phyloP scores from a whole-genome alignment of 495 filamentous ascomycete species.

The Aspergillus funiculosus region DNA sequence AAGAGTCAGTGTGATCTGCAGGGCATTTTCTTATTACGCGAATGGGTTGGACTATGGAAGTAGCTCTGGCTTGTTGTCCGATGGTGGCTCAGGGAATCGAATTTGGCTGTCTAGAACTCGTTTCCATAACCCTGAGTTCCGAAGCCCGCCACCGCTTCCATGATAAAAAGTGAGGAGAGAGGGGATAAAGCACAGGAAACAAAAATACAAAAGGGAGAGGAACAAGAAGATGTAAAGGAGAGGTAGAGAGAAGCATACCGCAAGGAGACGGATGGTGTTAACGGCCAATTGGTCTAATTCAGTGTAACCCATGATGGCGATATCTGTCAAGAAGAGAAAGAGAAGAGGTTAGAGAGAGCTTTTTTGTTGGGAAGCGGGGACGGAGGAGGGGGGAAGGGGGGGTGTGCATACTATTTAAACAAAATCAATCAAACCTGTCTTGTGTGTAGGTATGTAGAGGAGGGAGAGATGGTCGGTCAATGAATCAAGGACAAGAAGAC shows the following conservation, averaged over 20 bases:
- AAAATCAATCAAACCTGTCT: slow-evolving; percentile 10
- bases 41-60: background rate
- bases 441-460: slow-evolving; percentile 3
- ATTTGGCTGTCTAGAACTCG: background rate
- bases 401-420: slow-evolving; percentile 12
- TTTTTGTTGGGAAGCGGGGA: background rate
- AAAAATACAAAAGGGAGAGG: slow-evolving; percentile 11
- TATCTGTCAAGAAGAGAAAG: slow-evolving; percentile 22
- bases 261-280: slow-evolving; percentile 95
- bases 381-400: too few relatives aligned
- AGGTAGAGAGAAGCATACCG: slow-evolving; percentile 50
- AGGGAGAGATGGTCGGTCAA: background rate
- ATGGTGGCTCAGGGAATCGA: background rate
- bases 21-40: background rate
- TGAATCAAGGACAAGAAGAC: slow-evolving; percentile 7
- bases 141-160: background rate
- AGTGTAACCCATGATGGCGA: slow-evolving; percentile 78
- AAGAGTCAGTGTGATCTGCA: slow-evolving; percentile 15
- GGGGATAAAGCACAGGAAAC: slow-evolving; percentile 11
- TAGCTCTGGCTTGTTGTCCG: background rate
- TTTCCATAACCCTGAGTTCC: background rate
- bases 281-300: slow-evolving; percentile 84
- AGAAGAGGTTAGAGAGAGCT: slow-evolving; percentile 7
- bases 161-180: slow-evolving; percentile 5
- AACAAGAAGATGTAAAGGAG: slow-evolving; percentile 5